phyloP scores from a whole-genome alignment of 345 rosid genomes.

The Eucalyptus sideroxylon region DNA sequence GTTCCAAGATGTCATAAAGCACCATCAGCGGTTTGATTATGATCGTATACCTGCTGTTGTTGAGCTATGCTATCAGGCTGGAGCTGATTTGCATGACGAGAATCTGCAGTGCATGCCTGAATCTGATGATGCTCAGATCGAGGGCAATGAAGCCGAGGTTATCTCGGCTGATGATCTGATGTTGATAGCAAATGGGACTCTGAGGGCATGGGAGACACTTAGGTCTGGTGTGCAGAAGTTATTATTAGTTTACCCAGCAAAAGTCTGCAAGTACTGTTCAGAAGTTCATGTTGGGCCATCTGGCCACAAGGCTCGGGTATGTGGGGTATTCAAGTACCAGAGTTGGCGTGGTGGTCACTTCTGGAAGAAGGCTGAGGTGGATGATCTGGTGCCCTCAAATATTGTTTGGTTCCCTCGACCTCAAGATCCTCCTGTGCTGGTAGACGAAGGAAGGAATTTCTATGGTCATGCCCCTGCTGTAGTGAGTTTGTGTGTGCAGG shows the following conservation, averaged over 20 bases:
- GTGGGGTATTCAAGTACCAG: constrained; percentile 79
- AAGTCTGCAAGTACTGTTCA: constrained; percentile 65
- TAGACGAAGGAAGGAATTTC: constrained; percentile 45
- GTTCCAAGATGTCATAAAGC: constrained; percentile 60
- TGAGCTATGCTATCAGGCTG: constrained; percentile 87
- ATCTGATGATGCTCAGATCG: background rate
- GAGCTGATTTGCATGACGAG: constrained; percentile 28
- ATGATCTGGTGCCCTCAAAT: constrained; percentile 71
- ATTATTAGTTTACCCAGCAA: constrained; percentile 53
- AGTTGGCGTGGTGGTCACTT: constrained; percentile 70
- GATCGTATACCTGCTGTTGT: constrained; percentile 71
- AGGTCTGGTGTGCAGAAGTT: constrained; percentile 51
- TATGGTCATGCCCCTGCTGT: constrained; percentile 89
- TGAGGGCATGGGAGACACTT: constrained; percentile 65
- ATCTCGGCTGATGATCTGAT: constrained; percentile 23
- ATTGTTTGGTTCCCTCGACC: constrained; percentile 69
- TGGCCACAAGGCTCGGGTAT: constrained; percentile 74
- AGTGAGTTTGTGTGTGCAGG: constrained; percentile 63
- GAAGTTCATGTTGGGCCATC: constrained; percentile 81
- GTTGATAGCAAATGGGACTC: constrained; percentile 35
- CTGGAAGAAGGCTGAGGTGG: constrained; percentile 72
- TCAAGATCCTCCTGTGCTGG: constrained; percentile 67
- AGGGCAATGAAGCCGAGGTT: constrained; percentile 17
- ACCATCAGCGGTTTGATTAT: constrained; percentile 62
- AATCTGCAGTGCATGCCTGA: background rate